Evolutionary conservation across 1,284 basidiomycete genomes (phyloP).

Genomic region (Pholiota adiposa): DNA sequence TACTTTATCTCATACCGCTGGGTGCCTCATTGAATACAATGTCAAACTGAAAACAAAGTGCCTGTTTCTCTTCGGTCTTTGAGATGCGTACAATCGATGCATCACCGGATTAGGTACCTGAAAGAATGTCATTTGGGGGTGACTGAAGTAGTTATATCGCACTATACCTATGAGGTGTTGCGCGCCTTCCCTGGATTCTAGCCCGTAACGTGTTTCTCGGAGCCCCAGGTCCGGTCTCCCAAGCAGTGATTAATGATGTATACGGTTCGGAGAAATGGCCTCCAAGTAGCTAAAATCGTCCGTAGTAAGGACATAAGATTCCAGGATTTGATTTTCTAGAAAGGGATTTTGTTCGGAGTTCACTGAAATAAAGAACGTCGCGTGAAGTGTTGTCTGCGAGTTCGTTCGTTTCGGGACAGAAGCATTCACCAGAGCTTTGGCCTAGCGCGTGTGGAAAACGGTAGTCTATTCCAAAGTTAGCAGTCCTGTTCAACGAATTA

Average conservation of each 20-base stretch:
- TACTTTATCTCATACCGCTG: not conserved
- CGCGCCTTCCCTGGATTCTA: constrained; percentile 16
- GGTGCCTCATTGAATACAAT: not conserved
- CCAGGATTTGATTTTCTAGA: not conserved
- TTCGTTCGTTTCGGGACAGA: not conserved
- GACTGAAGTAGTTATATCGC: not conserved
- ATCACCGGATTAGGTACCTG: not conserved
- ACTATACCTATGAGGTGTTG: constrained; percentile 2
- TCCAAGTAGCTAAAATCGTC: not conserved
- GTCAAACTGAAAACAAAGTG: not conserved
- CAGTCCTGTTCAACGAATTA: not conserved
- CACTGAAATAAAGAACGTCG: not conserved
- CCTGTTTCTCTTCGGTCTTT: not conserved
- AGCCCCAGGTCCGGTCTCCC: constrained; percentile 1
- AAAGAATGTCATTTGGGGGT: not conserved
- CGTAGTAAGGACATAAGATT: not conserved
- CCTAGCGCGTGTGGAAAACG: not conserved
- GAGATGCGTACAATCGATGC: not conserved
- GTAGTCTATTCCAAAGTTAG: not conserved
- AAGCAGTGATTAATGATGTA: not conserved
- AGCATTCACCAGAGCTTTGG: not conserved
- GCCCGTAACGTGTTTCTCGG: constrained; percentile 19
- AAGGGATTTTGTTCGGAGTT: not conserved
- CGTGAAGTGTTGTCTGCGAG: not conserved
- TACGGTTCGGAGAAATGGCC: not conserved